Conservation (phyloP, 345 rosid genomes). For the Gossypium longicalyx region DNA sequence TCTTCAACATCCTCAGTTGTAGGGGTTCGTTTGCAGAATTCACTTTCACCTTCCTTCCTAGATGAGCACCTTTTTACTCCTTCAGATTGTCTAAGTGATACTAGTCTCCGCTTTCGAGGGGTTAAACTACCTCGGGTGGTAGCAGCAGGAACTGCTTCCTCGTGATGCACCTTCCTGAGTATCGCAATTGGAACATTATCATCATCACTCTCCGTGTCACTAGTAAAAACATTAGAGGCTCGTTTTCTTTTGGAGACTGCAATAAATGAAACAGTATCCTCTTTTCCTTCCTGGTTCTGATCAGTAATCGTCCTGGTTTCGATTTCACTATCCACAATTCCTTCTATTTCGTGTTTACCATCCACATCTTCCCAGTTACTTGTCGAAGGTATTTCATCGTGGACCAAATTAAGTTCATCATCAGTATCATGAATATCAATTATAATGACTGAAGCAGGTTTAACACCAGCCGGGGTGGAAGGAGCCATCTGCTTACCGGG, state of each 20-base stretch:
- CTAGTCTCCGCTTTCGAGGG: constrained; percentile 33
- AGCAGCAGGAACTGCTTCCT: constrained; percentile 12
- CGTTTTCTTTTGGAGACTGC: constrained; percentile 48
- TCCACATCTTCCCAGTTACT: constrained; percentile 12
- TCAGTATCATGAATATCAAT: constrained; percentile 51
- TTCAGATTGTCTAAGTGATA: constrained; percentile 34
- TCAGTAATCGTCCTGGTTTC: constrained; percentile 15
- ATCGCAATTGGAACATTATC: constrained; percentile 41
- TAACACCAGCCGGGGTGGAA: constrained; percentile 33
- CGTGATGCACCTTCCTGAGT: constrained; percentile 34
- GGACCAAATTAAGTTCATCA: constrained; percentile 28
- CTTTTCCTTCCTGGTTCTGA: constrained; percentile 29
- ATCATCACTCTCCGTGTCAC: constrained; percentile 55
- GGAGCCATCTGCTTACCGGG: constrained; percentile 38
- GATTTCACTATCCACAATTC: constrained; percentile 17
- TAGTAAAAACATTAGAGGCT: constrained; percentile 42
- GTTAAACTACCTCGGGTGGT: constrained; percentile 9
- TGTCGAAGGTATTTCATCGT: not conserved
- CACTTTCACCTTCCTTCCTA: constrained; percentile 15
- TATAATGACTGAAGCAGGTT: constrained; percentile 19
- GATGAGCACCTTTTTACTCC: constrained; percentile 18
- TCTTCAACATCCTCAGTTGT: constrained; percentile 32
- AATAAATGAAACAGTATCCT: constrained; percentile 20
- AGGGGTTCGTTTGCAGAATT: constrained; percentile 28
- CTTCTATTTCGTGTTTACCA: constrained; percentile 9